Conservation (phyloP, 139 green algal genomes). For the Edaphochlamys debaryana region DNA sequence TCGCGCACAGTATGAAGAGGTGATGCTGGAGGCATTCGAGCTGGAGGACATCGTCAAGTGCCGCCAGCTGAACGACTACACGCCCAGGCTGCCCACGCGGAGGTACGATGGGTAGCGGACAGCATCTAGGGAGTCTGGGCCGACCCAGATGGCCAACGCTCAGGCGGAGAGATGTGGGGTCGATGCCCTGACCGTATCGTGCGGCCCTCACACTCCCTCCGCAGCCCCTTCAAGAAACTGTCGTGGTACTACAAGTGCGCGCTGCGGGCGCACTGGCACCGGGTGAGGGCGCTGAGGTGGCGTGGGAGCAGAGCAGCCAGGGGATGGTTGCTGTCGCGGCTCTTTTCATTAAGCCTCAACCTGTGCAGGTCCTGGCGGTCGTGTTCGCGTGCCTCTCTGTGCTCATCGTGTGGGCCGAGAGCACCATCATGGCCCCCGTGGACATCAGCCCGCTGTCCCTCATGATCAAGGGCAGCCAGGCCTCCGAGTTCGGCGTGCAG, state of each 20-base stretch:
- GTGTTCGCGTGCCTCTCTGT: constrained; percentile 66
- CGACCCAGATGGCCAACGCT: too few relatives aligned
- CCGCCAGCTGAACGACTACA: constrained; percentile 52
- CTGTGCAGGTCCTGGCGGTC: constrained; percentile 30
- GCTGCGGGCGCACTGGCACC: constrained; percentile 28
- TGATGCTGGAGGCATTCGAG: constrained; percentile 68
- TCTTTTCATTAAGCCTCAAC: too few relatives aligned
- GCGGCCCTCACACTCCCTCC: too few relatives aligned
- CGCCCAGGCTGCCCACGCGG: constrained; percentile 42
- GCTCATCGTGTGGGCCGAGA: constrained; percentile 87
- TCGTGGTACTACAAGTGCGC: constrained; percentile 61
- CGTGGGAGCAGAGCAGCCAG: neutral
- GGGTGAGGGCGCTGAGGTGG: constrained; percentile 1
- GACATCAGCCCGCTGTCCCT: constrained; percentile 89
- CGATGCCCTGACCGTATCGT: too few relatives aligned
- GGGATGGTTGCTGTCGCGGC: neutral
- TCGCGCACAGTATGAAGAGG: constrained; percentile 68
- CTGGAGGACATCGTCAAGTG: constrained; percentile 76
- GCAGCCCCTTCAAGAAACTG: constrained; percentile 23
- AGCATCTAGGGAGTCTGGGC: too few relatives aligned
- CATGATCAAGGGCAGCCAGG: constrained; percentile 48
- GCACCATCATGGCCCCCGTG: constrained; percentile 80
- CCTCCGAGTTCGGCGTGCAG: constrained; percentile 54
- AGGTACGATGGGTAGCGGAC: too few relatives aligned
- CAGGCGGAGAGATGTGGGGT: too few relatives aligned